Conservation (phyloP, 192 early-diverging fungal species). For the Umbelopsis sp. region DNA sequence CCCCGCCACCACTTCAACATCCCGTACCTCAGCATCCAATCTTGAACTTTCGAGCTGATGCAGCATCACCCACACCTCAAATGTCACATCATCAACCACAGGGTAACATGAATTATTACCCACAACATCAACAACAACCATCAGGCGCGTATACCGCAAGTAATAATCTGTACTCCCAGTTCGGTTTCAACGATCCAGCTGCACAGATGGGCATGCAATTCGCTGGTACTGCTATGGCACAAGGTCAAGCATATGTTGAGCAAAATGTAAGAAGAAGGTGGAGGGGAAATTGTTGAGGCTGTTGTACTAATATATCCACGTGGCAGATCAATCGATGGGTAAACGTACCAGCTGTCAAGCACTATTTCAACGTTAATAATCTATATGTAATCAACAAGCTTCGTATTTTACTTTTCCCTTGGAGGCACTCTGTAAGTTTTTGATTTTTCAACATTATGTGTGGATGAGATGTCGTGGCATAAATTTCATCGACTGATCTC, state of each 20-base stretch:
- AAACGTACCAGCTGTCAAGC: constrained; percentile 82
- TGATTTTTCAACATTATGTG: too few relatives aligned
- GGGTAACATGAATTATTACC: constrained; percentile 32
- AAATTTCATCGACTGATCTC: neutral
- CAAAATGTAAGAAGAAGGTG: constrained; percentile 74
- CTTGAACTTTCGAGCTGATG: constrained; percentile 42
- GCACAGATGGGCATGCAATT: constrained; percentile 96
- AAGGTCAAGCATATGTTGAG: constrained; percentile 86
- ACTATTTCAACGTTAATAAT: constrained; percentile 96
- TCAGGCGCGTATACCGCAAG: constrained; percentile 20
- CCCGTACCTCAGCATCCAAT: constrained; percentile 63
- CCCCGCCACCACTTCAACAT: constrained; percentile 63
- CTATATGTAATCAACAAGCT: constrained; percentile 91
- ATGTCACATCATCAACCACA: constrained; percentile 29
- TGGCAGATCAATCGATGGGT: constrained; percentile 79
- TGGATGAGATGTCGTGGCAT: neutral
- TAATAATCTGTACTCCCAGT: constrained; percentile 46
- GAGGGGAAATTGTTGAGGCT: neutral
- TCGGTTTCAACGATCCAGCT: constrained; percentile 67
- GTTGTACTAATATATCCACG: neutral
- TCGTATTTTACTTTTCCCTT: constrained; percentile 85
- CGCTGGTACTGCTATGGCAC: constrained; percentile 78
- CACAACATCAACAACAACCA: constrained; percentile 36
- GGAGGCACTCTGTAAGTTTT: constrained; percentile 70
- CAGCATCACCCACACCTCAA: constrained; percentile 46